phyloP scores from a whole-genome alignment of 78 protist species.

The Protostelium mycophagum region DNA sequence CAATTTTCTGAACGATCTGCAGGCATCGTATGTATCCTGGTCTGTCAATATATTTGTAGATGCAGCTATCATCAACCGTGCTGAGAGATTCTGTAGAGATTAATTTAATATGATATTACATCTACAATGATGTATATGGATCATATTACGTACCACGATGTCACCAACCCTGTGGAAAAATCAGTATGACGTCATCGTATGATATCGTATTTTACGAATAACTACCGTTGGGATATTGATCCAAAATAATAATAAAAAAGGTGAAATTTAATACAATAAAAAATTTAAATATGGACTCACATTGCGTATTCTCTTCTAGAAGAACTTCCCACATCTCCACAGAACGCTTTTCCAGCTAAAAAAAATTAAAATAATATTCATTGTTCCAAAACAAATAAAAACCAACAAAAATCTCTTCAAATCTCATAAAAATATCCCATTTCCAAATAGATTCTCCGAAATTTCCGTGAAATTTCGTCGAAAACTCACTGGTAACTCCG shows the following conservation, averaged over 20 bases:
- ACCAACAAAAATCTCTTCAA: too few species aligned
- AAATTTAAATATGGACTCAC: background rate
- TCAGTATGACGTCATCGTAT: too few species aligned
- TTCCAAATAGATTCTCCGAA: too few species aligned
- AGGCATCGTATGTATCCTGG: background rate
- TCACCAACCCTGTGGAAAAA: background rate
- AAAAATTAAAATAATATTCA: too few species aligned
- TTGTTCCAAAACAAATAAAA: too few species aligned
- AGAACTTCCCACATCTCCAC: slow-evolving; percentile 71
- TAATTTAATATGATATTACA: background rate
- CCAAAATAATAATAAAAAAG: too few species aligned
- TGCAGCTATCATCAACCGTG: slow-evolving; percentile 3
- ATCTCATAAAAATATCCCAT: too few species aligned
- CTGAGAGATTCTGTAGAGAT: slow-evolving; percentile 2
- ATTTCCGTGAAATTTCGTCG: background rate
- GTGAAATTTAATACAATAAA: background rate
- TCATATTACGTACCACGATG: background rate
- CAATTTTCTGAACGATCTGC: background rate
- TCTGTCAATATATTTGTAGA: background rate
- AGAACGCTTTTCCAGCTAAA: slow-evolving; percentile 69
- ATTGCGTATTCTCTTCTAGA: slow-evolving; percentile 73
- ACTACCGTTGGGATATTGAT: too few species aligned
- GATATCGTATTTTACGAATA: too few species aligned
- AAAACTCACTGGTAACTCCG: slow-evolving; percentile 62
- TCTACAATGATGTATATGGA: background rate